Evolutionary conservation across 176 grass and related monocot genomes (phyloP), one percentile per base, ranked within the genome.

Genomic region (Cenchrus fungigraminus): DNA sequence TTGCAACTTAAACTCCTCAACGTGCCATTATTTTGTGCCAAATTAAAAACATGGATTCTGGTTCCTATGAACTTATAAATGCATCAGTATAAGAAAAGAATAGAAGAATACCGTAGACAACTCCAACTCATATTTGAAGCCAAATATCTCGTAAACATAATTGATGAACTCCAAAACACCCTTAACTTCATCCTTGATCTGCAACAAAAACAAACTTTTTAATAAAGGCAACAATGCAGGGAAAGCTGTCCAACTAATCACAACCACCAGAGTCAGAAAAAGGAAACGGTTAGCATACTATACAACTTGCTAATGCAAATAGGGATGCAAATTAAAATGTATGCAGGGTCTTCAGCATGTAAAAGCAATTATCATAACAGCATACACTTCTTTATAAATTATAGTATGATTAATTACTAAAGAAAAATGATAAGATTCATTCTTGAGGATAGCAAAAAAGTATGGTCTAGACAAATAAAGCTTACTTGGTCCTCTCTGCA

Each of bases 121-220:
- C 79, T 99, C 97, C 86, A 99, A 66, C 74, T 99, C 97, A 60
- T 93, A 99, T 74, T 94, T 91, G 82, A 99, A 99, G 15, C 93
- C 97, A 85, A 99, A 99, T 89, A 92, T 85, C 76, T 86, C 81
- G 20, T 99, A 99, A 74, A 92, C 89, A 88, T 92, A 91, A 86
- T 90, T 88, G 86, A 99, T 88, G 78, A 99, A 99, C 14, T 96
- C 97, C 84, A 99, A 85, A 66, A 89, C 91, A 82, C 82, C 75
- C 81, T 82, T 94, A 49, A 99, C 97, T 73, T 99, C 97, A 34
- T 91, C 88, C 84, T 99, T 99, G 79, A 99, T 88, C 97, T 99
- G 91, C 67, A 88, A 72, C 74, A 84, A 75, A 49, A 44, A 86
- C 66, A 61, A 88, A 65, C 7, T 55, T 82, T 85, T 37, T 75